Evolutionary conservation across 2,329 filamentous ascomycete genomes (phyloP), one percentile per base, ranked within the genome.

Genomic region (Fusarium brevicatenulatum): DNA sequence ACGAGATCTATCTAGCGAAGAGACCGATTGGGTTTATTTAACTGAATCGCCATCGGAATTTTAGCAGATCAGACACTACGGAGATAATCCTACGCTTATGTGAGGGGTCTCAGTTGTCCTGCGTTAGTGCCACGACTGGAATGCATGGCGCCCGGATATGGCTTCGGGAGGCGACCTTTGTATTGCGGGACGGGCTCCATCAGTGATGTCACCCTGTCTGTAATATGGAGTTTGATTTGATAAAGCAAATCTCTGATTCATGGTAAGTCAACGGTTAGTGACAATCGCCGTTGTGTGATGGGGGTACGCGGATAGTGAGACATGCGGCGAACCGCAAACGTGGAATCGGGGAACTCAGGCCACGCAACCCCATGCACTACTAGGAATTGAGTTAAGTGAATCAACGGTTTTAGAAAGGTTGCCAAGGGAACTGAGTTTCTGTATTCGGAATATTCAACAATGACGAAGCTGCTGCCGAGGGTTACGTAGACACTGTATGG

Each of bases 61-160:
- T 7, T 12, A 21, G 3, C 2, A 32, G 5, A 18, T 30, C n/a
- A 28, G 18, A 18, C 6, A n/a, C 18, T 18, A 12, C 18, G 49
- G 49, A 16, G 10, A 44, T 28, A 23, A 18, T 37, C 23, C 30
- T 53, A 39, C 40, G 3, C 19, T 43, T 13, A 11, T 4, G 1
- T 21, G 13, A 23, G 18, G n/a, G 34, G 23, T 25, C 16, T 30
- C 19, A 25, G 15, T n/a, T 61, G 11, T 42, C 36, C 42, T 25
- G 30, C 30, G 40, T 25, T 18, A 25, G 50, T 4, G 25, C 39
- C 34, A n/a, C 5, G 18, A 21, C 7, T 69, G 66, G 66, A 69
- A 69, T 69, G 65, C 13, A 36, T 37, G 65, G 44, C 58, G 52
- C 46, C 65, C 52, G 65, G 52, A 69, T 43, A 69, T 65, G 58